phyloP scores from a whole-genome alignment of 2,329 filamentous ascomycete genomes.

The Graphilbum fragrans region DNA sequence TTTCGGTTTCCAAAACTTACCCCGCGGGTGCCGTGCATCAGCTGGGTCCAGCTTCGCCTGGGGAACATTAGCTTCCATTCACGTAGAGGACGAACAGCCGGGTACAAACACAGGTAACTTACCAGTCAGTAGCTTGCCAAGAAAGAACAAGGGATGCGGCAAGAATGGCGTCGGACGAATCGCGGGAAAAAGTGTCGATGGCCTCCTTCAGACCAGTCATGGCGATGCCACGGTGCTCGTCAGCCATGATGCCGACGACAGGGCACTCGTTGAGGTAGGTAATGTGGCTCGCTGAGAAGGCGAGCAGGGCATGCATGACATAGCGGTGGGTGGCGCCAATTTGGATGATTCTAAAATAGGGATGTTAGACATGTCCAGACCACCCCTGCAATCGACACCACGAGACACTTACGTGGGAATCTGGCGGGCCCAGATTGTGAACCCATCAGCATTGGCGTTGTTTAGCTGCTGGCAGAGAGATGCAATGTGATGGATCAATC shows the following conservation, averaged over 20 bases:
- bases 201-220: slow-evolving; percentile 81
- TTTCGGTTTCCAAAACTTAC: slow-evolving; percentile 36
- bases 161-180: slow-evolving; percentile 82
- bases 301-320: slow-evolving; percentile 87
- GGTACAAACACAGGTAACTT: slow-evolving; percentile 18
- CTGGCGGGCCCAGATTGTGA: slow-evolving; percentile 86
- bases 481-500: slow-evolving; percentile 83
- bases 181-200: slow-evolving; percentile 70
- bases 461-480: slow-evolving; percentile 76
- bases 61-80: slow-evolving; percentile 20
- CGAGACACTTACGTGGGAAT: slow-evolving; percentile 73
- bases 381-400: slow-evolving; percentile 5
- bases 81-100: slow-evolving; percentile 11
- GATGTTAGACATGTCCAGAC: slow-evolving; percentile 12
- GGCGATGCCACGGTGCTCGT: slow-evolving; percentile 76
- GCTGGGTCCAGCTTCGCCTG: slow-evolving; percentile 84
- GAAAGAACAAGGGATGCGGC: slow-evolving; percentile 85
- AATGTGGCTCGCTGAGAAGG: slow-evolving; percentile 89
- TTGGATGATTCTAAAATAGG: slow-evolving; percentile 55
- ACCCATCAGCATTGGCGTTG: slow-evolving; percentile 63
- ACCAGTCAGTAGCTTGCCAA: slow-evolving; percentile 97
- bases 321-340: slow-evolving; percentile 74
- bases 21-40: slow-evolving; percentile 84
- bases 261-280: slow-evolving; percentile 79
- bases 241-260: slow-evolving; percentile 77